Conservation (phyloP, 257 asterid species). For the Euphrasia confusa region DNA sequence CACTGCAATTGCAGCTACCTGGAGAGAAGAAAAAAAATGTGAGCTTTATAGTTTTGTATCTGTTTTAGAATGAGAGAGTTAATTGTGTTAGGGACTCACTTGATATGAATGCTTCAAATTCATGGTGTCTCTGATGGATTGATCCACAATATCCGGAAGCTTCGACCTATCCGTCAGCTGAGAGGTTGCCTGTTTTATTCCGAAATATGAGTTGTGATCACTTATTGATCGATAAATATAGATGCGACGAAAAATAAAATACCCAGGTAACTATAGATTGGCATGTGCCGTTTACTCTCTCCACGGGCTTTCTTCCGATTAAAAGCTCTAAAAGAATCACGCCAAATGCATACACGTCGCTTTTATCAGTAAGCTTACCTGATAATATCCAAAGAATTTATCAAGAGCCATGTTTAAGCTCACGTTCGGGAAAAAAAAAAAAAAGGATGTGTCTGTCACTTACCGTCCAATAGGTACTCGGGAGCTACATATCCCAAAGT, state of each 20-base stretch:
- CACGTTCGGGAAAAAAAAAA: not conserved
- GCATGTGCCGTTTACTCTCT: constrained; percentile 42
- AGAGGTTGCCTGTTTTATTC: constrained; percentile 76
- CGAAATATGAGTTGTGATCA: not conserved
- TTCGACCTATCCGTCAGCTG: constrained; percentile 86
- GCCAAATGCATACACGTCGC: constrained; percentile 82
- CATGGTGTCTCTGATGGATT: constrained; percentile 67
- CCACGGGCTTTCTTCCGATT: constrained; percentile 61
- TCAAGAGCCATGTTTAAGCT: not conserved
- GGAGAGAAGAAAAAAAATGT: not conserved
- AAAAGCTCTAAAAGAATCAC: constrained; percentile 70
- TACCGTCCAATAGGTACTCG: constrained; percentile 82
- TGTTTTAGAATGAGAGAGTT: not conserved
- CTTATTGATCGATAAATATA: not conserved
- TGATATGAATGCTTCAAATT: constrained; percentile 92
- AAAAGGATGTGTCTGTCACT: not conserved
- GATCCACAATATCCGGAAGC: constrained; percentile 84
- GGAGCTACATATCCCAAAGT: constrained; percentile 92
- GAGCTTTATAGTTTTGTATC: not conserved
- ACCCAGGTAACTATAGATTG: constrained; percentile 81
- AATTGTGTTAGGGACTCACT: constrained; percentile 37
- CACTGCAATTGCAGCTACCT: constrained; percentile 62
- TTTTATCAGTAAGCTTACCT: constrained; percentile 83
- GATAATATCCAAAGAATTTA: constrained; percentile 10
- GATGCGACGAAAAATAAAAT: not conserved